phyloP scores from a whole-genome alignment of 768 basidiomycete genomes.

The Trametes cinnabarina region DNA sequence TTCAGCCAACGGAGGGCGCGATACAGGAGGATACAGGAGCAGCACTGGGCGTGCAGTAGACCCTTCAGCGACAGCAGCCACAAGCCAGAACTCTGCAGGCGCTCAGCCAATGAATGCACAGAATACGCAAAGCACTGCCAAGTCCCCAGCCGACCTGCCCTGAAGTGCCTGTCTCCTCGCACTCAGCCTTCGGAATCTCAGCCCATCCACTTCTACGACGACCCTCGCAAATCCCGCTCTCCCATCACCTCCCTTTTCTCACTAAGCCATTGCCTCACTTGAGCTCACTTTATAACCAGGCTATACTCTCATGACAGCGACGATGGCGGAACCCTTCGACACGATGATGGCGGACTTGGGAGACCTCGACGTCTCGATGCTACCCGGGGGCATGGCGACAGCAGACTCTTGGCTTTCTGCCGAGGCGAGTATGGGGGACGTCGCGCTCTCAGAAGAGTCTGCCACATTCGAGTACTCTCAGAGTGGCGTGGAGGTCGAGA shows the following conservation, averaged over 20 bases:
- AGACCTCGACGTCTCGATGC: conserved; percentile 63
- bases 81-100: background rate
- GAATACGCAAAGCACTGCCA: background rate
- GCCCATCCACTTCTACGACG: background rate
- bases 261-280: background rate
- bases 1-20: too few relatives aligned
- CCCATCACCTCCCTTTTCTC: background rate
- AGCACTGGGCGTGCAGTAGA: background rate
- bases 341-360: conserved; percentile 61
- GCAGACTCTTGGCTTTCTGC: conserved; percentile 50
- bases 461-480: conserved; percentile 31
- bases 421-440: conserved; percentile 63
- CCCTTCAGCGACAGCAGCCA: background rate
- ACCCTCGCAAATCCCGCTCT: background rate
- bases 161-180: background rate
- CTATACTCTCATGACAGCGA: conserved; percentile 6
- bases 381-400: conserved; percentile 34
- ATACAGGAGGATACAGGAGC: background rate
- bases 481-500: conserved; percentile 59
- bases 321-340: conserved; percentile 50
- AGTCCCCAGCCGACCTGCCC: conserved; percentile 11
- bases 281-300: background rate
- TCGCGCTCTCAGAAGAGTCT: conserved; percentile 31
- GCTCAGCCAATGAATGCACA: background rate
- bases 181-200: background rate